A percentile compares a stretch with the other conserved stretches of the same genome.
Conservation (phyloP, 805 yeast species). For the Teunomyces panamensis region DNA sequence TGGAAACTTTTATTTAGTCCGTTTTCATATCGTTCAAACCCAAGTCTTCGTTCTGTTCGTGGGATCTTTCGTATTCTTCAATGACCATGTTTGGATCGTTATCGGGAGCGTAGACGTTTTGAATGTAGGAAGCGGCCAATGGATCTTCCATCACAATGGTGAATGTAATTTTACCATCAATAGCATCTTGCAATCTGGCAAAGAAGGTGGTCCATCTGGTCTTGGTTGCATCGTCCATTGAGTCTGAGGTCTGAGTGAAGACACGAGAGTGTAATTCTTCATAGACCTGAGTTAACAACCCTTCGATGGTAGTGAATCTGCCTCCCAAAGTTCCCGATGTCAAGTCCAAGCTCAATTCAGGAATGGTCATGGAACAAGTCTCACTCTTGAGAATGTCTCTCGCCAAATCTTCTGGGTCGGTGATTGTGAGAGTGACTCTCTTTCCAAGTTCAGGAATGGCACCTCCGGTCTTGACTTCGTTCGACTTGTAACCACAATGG, state of each 20-base stretch:
- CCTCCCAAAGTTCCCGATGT: constrained; percentile 98
- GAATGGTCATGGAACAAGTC: constrained; percentile 80
- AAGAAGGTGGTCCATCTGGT: constrained; percentile 83
- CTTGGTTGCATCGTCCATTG: constrained; percentile 78
- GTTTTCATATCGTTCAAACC: constrained; percentile 65
- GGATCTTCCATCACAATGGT: constrained; percentile 93
- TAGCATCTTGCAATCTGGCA: constrained; percentile 68
- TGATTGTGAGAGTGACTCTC: constrained; percentile 66
- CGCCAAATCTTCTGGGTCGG: constrained; percentile 88
- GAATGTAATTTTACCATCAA: constrained; percentile 76
- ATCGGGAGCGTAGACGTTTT: constrained; percentile 98
- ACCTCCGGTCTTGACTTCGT: constrained; percentile 98
- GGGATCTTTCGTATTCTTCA: constrained; percentile 87
- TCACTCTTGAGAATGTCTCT: constrained; percentile 94
- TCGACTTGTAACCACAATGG: constrained; percentile 90
- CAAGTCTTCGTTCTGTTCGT: constrained; percentile 85
- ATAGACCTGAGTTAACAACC: constrained; percentile 80
- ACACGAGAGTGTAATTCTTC: constrained; percentile 88
- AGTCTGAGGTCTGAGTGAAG: constrained; percentile 81
- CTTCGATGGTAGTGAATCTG: constrained; percentile 95
- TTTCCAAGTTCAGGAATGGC: constrained; percentile 86
- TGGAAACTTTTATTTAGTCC: constrained; percentile 9
- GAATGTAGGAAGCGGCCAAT: constrained; percentile 90
- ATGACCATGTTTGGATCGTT: constrained; percentile 92
- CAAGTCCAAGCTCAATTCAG: constrained; percentile 86